These are phyloP conservation scores for Solanum ossicruentum DNA, from an alignment of 257 asterid species.

Conservation along the genomic window DNA sequence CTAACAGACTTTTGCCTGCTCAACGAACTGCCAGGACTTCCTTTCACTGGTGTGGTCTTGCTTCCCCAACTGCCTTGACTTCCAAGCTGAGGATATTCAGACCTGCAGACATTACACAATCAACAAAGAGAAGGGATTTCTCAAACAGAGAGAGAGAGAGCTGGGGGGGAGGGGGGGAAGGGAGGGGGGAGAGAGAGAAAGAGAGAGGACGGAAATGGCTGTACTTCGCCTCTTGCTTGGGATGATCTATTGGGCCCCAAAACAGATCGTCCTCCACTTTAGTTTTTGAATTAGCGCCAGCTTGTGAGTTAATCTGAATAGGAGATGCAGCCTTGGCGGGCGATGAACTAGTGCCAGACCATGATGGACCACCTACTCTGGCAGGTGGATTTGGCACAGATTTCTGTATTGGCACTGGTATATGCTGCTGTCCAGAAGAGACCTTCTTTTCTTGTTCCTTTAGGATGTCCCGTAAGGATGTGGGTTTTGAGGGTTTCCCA, in stretches of 20 bases:
- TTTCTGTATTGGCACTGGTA: slow-evolving; percentile 53
- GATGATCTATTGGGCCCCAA: slow-evolving; percentile 88
- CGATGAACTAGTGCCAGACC: slow-evolving; percentile 51
- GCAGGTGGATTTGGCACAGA: slow-evolving; percentile 42
- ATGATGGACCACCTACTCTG: slow-evolving; percentile 48
- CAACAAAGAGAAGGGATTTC: neutral
- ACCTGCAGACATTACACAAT: slow-evolving; percentile 32
- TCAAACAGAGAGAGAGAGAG: neutral
- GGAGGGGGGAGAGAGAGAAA: neutral
- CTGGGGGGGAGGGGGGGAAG: neutral
- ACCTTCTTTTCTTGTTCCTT: slow-evolving; percentile 69
- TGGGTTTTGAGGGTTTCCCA: slow-evolving; percentile 49
- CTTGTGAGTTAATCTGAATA: slow-evolving; percentile 27
- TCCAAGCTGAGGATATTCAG: slow-evolving; percentile 66
- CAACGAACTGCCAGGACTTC: slow-evolving; percentile 34
- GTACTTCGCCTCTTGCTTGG: slow-evolving; percentile 67
- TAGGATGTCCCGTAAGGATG: slow-evolving; percentile 84
- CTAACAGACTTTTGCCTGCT: slow-evolving; percentile 45
- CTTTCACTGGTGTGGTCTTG: slow-evolving; percentile 50
- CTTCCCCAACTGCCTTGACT: slow-evolving; percentile 50
- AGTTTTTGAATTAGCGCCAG: slow-evolving; percentile 33
- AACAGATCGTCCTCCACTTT: slow-evolving; percentile 82
- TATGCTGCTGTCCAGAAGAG: slow-evolving; percentile 22
- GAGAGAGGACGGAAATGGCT: slow-evolving; percentile 10
- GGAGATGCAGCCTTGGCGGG: slow-evolving; percentile 67